These are phyloP conservation scores for Amanita thiersii DNA, from an alignment of 768 basidiomycete species.

Conservation along the genomic window DNA sequence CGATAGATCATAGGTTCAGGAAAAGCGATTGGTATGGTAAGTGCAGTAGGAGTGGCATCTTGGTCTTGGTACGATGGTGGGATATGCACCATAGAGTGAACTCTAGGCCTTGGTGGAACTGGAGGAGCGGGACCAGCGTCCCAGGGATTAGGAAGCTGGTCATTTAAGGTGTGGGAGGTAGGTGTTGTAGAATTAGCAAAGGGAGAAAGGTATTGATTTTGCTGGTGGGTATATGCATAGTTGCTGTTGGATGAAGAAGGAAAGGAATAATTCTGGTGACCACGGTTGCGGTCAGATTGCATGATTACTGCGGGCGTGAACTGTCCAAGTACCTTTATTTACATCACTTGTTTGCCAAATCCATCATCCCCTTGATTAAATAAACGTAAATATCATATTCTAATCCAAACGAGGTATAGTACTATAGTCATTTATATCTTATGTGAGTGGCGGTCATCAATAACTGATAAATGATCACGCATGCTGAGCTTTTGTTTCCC, in stretches of 20 bases:
- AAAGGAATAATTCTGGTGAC: too few relatives aligned
- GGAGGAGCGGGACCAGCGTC: background rate
- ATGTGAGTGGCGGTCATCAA: too few relatives aligned
- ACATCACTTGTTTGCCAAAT: too few relatives aligned
- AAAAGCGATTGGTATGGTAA: conserved; percentile 24
- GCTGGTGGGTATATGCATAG: background rate
- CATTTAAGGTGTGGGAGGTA: background rate
- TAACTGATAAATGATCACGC: too few relatives aligned
- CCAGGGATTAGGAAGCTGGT: background rate
- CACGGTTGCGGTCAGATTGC: too few relatives aligned
- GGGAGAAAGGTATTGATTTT: background rate
- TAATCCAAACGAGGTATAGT: too few relatives aligned
- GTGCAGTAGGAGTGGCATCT: background rate
- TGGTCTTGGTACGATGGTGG: background rate
- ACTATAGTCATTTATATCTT: too few relatives aligned
- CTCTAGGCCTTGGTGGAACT: background rate
- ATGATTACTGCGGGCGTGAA: too few relatives aligned
- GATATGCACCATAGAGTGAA: background rate
- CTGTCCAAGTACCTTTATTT: too few relatives aligned
- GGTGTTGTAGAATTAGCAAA: background rate
- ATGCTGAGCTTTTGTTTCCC: conserved; percentile 14
- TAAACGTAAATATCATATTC: too few relatives aligned
- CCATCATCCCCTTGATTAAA: too few relatives aligned
- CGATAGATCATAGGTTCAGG: conserved; percentile 48
- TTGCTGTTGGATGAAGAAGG: too few relatives aligned